Evolutionary conservation across 2,329 filamentous ascomycete species (phyloP), one percentile per base, ranked within the genome.

Genomic region (Amauroascus verrucosus): DNA sequence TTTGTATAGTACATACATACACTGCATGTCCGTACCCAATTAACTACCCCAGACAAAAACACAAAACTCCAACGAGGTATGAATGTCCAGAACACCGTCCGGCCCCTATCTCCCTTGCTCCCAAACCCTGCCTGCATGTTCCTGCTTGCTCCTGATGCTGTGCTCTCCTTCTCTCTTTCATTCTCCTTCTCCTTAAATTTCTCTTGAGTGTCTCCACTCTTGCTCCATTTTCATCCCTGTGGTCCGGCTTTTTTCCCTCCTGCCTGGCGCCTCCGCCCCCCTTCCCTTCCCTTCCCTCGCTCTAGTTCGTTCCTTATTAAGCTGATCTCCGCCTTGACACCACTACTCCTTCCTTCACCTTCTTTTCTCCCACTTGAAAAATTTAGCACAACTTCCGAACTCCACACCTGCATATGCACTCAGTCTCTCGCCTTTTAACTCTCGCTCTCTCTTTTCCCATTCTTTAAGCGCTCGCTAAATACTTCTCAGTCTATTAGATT

Each of bases 111-210:
- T 13, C 48, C 35, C 47, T 30, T 41, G 35, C 33, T 50, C 20
- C 13, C 40, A 38, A 45, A 24, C 26, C 44, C 38, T 51, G 28
- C 3, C 33, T 28, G 22, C 41, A 11, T 16, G 24, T 22, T 30
- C 41, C 41, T 45, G 41, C 41, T 28, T 26, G 20, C 20, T 43
- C 3, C 22, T 24, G 7, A 26, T 48, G 32, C 53, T 55, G 56
- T 14, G 9, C 37, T 43, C 62, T 65, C 59, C 62, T 61, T 61
- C 60, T 59, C 62, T 63, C 55, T 63, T 62, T 33, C 35, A 57
- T 58, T 51, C 58, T 56, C 58, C 60, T 60, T 57, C 58, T 55
- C 43, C 51, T 55, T 45, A 46, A 46, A 33, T 58, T 59, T 52
- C 45, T 45, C 58, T 55, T 58, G 52, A 57, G 58, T 59, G 59